A percentile compares a stretch with the other conserved stretches of the same genome.
phyloP scores from a whole-genome alignment of 495 filamentous ascomycete species.

The Penicillium ochrochloron region DNA sequence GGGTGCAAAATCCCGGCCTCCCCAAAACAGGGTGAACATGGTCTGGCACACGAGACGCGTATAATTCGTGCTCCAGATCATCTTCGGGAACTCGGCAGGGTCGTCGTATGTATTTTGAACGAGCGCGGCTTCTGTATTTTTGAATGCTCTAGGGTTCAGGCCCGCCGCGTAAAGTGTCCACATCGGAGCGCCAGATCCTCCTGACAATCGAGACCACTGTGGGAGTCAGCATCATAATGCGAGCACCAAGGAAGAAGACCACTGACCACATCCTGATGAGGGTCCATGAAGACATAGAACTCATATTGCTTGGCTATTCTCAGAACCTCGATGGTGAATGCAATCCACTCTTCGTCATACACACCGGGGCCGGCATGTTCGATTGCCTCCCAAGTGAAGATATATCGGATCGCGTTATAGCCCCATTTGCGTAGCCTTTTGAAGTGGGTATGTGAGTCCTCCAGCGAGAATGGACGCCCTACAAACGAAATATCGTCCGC shows the following conservation, averaged over 20 bases:
- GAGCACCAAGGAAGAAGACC: constrained; percentile 11
- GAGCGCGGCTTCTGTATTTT: constrained; percentile 85
- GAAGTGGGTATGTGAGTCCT: constrained; percentile 87
- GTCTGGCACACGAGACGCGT: constrained; percentile 83
- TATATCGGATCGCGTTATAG: constrained; percentile 93
- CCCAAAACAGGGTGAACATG: constrained; percentile 95
- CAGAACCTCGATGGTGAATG: constrained; percentile 84
- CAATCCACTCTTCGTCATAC: constrained; percentile 94
- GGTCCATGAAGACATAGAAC: constrained; percentile 97
- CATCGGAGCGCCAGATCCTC: constrained; percentile 94
- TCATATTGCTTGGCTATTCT: constrained; percentile 85
- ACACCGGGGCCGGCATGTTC: constrained; percentile 90
- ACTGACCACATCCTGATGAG: constrained; percentile 92
- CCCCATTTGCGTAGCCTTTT: constrained; percentile 83
- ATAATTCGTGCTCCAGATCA: constrained; percentile 99
- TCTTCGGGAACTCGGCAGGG: constrained; percentile 88
- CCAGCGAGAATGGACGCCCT: constrained; percentile 77
- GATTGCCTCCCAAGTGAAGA: constrained; percentile 99
- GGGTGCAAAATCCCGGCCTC: constrained; percentile 88
- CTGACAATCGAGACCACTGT: constrained; percentile 91
- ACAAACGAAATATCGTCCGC: constrained; percentile 92
- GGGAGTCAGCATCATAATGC: constrained; percentile 1
- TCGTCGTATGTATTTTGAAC: constrained; percentile 96
- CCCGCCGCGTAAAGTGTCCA: constrained; percentile 97
- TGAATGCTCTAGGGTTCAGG: constrained; percentile 81